phyloP scores from a whole-genome alignment of 202 grass and related monocot genomes.

The Digitaria exilis region DNA sequence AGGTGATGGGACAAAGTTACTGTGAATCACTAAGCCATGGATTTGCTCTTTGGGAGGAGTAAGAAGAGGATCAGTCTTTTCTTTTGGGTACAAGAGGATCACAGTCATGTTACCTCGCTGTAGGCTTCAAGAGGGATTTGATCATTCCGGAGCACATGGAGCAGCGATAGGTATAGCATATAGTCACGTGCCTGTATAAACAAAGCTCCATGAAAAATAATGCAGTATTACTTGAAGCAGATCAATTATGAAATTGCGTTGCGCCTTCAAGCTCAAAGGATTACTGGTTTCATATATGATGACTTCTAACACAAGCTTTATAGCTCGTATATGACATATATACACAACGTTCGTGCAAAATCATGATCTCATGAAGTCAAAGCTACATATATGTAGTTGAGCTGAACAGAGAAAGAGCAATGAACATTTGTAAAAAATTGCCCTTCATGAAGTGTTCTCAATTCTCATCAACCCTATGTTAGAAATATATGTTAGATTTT shows the following conservation, averaged over 20 bases:
- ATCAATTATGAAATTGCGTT: neutral
- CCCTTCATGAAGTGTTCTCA: neutral
- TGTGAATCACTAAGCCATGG: neutral
- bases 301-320: neutral
- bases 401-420: neutral
- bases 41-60: neutral
- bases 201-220: neutral
- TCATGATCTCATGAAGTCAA: neutral
- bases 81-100: no score
- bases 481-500: neutral
- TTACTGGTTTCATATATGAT: neutral
- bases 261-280: neutral
- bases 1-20: constrained; percentile 5
- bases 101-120: constrained; percentile 34
- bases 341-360: neutral
- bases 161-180: constrained; percentile 52
- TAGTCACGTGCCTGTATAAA: constrained; percentile 62
- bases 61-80: neutral
- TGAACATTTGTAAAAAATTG: neutral
- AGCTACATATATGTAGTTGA: neutral
- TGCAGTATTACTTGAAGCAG: constrained; percentile 15
- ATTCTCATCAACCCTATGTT: neutral
- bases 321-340: neutral
- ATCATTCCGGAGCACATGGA: constrained; percentile 53
- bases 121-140: constrained; percentile 50